phyloP scores from a whole-genome alignment of 192 early-diverging fungal species.

The Rhizoclosmatium globosum region DNA sequence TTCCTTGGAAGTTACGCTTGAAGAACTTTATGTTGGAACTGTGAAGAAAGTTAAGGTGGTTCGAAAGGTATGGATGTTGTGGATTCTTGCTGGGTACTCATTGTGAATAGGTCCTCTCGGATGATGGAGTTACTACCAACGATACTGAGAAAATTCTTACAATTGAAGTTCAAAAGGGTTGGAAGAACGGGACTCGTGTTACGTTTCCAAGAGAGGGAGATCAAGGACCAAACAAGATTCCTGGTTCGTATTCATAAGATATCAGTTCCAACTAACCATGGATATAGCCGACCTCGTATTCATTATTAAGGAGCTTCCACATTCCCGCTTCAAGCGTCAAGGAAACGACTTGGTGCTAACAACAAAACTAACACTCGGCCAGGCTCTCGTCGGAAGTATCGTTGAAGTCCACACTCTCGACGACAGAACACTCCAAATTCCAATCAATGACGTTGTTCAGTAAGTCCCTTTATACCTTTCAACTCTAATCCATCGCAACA shows the following conservation, averaged over 20 bases:
- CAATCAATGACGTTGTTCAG: slow-evolving; percentile 63
- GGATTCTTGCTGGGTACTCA: not conserved
- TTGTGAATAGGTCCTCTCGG: slow-evolving; percentile 53
- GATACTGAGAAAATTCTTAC: slow-evolving; percentile 56
- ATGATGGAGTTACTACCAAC: slow-evolving; percentile 61
- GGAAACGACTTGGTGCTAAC: slow-evolving; percentile 56
- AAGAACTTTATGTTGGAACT: slow-evolving; percentile 63
- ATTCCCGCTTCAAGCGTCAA: slow-evolving; percentile 53
- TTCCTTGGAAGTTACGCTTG: slow-evolving; percentile 55
- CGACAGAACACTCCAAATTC: slow-evolving; percentile 57
- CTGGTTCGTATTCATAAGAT: slow-evolving; percentile 34
- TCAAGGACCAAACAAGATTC: slow-evolving; percentile 64
- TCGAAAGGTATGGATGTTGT: slow-evolving; percentile 49
- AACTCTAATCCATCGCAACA: not conserved
- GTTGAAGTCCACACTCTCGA: slow-evolving; percentile 61
- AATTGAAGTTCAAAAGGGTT: slow-evolving; percentile 56
- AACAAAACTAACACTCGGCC: slow-evolving; percentile 46
- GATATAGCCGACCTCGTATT: slow-evolving; percentile 20
- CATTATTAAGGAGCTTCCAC: slow-evolving; percentile 53
- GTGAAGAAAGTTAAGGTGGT: slow-evolving; percentile 61
- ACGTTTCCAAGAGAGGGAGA: slow-evolving; percentile 63
- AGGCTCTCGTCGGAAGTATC: slow-evolving; percentile 56
- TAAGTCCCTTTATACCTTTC: slow-evolving; percentile 28
- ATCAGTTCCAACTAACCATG: not conserved
- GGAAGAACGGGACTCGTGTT: slow-evolving; percentile 59